These are phyloP conservation scores for Saccharomyces kudriavzevii DNA, from an alignment of 805 yeast genomes.

Conservation along the genomic window DNA sequence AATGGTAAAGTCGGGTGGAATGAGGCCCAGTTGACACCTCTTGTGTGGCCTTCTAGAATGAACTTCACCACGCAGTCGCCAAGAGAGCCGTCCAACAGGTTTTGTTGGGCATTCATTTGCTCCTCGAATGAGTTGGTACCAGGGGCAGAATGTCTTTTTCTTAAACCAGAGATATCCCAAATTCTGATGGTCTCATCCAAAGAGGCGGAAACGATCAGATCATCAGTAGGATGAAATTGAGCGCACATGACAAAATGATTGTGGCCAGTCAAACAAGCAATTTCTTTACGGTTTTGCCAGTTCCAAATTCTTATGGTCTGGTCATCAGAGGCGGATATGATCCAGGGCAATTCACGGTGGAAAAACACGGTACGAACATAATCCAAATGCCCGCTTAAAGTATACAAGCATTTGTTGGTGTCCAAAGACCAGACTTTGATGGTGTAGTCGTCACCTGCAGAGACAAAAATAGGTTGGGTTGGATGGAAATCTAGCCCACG, in stretches of 20 bases:
- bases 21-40: slow-evolving; percentile 97
- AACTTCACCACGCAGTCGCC: slow-evolving; percentile 95
- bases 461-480: slow-evolving; percentile 92
- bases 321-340: slow-evolving; percentile 91
- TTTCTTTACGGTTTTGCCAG: slow-evolving; percentile 97
- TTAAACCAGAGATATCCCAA: slow-evolving; percentile 94
- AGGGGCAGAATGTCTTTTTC: slow-evolving; percentile 91
- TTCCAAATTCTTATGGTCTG: slow-evolving; percentile 99
- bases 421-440: slow-evolving; percentile 94
- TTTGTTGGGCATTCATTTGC: slow-evolving; percentile 42
- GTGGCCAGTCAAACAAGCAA: slow-evolving; percentile 95
- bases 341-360: slow-evolving; percentile 97
- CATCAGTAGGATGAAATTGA: slow-evolving; percentile 93
- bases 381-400: slow-evolving; percentile 89
- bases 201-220: slow-evolving; percentile 88
- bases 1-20: slow-evolving; percentile 96
- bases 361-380: slow-evolving; percentile 89
- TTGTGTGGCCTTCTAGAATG: slow-evolving; percentile 94
- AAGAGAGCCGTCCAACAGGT: slow-evolving; percentile 84
- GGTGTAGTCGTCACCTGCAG: slow-evolving; percentile 95
- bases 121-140: slow-evolving; percentile 39
- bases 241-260: slow-evolving; percentile 98
- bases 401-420: slow-evolving; percentile 84
- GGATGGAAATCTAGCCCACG: slow-evolving; percentile 95
- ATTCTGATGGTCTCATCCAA: slow-evolving; percentile 98